Conservation (phyloP, 129 eudicot genomes). For the Pittosporum tobira region DNA sequence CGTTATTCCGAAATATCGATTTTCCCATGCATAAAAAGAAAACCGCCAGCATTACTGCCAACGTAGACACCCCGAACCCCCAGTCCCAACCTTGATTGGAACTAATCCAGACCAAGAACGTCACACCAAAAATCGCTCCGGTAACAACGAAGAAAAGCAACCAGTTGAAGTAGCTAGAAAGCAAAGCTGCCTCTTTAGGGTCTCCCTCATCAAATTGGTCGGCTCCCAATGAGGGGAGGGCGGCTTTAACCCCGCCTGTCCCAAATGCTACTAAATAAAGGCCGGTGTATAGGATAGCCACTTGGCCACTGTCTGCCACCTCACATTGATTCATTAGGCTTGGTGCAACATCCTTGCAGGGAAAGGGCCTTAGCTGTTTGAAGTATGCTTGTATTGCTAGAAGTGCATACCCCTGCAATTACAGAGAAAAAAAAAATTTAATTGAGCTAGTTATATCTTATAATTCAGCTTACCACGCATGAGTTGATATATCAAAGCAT, state of each 20-base stretch:
- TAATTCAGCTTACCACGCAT: no score
- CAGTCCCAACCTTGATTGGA: conserved; percentile 69
- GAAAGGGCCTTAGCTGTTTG: conserved; percentile 54
- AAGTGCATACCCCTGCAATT: conserved; percentile 55
- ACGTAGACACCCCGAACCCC: conserved; percentile 46
- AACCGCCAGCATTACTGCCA: conserved; percentile 37
- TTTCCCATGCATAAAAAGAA: conserved; percentile 58
- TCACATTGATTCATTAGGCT: conserved; percentile 31
- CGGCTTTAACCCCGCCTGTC: conserved; percentile 53
- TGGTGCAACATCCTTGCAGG: conserved; percentile 40
- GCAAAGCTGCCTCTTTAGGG: conserved; percentile 46
- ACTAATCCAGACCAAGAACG: conserved; percentile 62
- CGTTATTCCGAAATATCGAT: conserved; percentile 41
- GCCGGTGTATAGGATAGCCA: conserved; percentile 44
- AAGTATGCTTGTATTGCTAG: conserved; percentile 68
- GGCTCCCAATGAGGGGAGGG: conserved; percentile 69
- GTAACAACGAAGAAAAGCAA: conserved; percentile 33
- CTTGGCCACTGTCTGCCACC: conserved; percentile 45
- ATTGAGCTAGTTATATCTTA: not conserved
- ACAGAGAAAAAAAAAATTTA: not conserved
- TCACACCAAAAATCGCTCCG: conserved; percentile 64
- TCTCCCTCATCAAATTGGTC: conserved; percentile 69
- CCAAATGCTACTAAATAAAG: conserved; percentile 69
- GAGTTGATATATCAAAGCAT: no score
- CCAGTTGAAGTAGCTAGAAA: conserved; percentile 75